phyloP scores from a whole-genome alignment of 169 alveolate genomes.

The Plasmodium yoelii region DNA sequence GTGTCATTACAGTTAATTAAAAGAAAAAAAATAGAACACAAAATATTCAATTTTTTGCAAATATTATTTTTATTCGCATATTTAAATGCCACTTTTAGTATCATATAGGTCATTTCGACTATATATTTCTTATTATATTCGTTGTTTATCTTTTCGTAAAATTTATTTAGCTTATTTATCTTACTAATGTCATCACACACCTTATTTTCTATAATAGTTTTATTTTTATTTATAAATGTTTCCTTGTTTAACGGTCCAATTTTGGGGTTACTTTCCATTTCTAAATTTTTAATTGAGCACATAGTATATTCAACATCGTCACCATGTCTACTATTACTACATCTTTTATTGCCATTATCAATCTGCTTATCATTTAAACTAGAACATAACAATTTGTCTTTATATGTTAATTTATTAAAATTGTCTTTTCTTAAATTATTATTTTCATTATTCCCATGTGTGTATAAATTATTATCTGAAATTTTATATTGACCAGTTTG shows the following conservation, averaged over 20 bases:
- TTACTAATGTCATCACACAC: not conserved
- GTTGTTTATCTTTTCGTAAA: slow-evolving; percentile 6
- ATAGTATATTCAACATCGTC: too few relatives aligned
- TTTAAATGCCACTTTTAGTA: slow-evolving; percentile 25
- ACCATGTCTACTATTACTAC: too few relatives aligned
- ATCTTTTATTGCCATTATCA: not conserved
- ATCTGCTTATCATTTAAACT: not conserved
- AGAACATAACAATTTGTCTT: too few relatives aligned
- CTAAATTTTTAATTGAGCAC: too few relatives aligned
- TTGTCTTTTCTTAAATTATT: too few relatives aligned
- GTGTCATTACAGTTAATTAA: slow-evolving; percentile 21
- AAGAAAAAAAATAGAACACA: slow-evolving; percentile 34
- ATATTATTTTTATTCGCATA: slow-evolving; percentile 27
- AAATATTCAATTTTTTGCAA: slow-evolving; percentile 44
- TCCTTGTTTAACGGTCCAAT: not conserved
- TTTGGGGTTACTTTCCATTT: not conserved
- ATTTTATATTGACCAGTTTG: too few relatives aligned
- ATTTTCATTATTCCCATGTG: too few relatives aligned
- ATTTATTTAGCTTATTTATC: slow-evolving; percentile 5
- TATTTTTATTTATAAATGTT: not conserved
- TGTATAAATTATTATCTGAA: too few relatives aligned
- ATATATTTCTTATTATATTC: slow-evolving; percentile 2
- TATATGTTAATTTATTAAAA: too few relatives aligned
- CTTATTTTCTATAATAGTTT: not conserved
- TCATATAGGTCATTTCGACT: slow-evolving; percentile 13